Evolutionary conservation across 2,329 filamentous ascomycete species (phyloP).

Genomic region (Alternaria atra): DNA sequence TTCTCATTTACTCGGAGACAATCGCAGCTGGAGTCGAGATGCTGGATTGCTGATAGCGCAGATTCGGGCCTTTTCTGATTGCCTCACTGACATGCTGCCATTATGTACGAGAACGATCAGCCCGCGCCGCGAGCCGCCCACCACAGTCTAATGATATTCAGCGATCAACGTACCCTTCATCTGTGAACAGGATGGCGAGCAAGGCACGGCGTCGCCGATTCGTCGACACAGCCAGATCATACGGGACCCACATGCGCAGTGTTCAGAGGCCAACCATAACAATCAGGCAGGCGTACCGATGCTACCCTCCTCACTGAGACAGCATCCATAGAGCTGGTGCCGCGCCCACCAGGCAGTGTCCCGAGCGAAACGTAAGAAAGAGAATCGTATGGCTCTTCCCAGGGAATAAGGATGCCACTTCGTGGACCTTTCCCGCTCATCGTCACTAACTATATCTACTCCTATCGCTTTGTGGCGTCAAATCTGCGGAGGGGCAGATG

Average conservation of each 20-base stretch:
- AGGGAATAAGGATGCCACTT: not conserved
- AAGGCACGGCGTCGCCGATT: slow-evolving; percentile 2
- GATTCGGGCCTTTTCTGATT: slow-evolving; percentile 10
- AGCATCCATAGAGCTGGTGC: not conserved
- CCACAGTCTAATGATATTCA: not conserved
- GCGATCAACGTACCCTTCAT: not conserved
- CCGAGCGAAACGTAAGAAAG: not conserved
- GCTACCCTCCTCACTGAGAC: not conserved
- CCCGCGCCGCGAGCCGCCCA: not conserved
- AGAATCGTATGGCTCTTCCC: not conserved
- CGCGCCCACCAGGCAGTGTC: not conserved
- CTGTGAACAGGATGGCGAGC: not conserved
- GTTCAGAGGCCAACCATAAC: not conserved
- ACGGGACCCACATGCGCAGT: not conserved
- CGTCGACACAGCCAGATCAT: not conserved
- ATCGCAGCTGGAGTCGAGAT: not conserved
- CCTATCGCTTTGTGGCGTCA: not conserved
- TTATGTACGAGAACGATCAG: not conserved
- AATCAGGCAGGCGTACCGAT: slow-evolving; percentile 4
- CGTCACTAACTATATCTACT: not conserved
- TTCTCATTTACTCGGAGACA: not conserved
- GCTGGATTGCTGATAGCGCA: not conserved
- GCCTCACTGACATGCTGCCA: slow-evolving; percentile 1
- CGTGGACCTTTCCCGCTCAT: not conserved
- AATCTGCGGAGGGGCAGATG: not conserved